A percentile compares a stretch with the other conserved stretches of the same genome.
These are phyloP conservation scores for Fusarium stilboides DNA, from an alignment of 2,329 filamentous ascomycete genomes.

Conservation along the genomic window DNA sequence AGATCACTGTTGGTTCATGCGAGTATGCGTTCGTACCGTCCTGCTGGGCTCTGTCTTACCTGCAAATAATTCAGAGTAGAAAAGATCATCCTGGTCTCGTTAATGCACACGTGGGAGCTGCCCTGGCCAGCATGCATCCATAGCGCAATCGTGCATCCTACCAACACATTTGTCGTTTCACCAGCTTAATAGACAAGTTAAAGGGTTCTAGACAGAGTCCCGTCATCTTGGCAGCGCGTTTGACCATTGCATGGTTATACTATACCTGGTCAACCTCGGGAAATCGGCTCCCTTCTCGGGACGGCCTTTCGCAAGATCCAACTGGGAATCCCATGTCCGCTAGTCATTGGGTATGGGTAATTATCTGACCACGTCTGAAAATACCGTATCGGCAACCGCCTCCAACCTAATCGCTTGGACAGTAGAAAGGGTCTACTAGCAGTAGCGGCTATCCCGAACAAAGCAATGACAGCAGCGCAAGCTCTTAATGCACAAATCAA, in stretches of 20 bases:
- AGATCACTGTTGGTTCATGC: neutral
- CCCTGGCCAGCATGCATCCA: neutral
- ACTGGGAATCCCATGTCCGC: neutral
- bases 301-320: neutral
- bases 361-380: neutral
- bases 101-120: neutral
- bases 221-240: constrained; percentile 8
- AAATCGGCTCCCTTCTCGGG: neutral
- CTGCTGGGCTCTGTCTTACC: neutral
- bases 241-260: constrained; percentile 5
- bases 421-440: neutral
- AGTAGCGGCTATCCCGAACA: neutral
- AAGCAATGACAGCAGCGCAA: neutral
- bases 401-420: neutral
- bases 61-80: neutral
- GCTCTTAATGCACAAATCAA: neutral
- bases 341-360: neutral
- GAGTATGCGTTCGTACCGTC: neutral
- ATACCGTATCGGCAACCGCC: neutral
- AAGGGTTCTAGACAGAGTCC: neutral
- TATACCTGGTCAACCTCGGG: constrained; percentile 2
- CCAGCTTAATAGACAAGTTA: neutral
- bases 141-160: neutral
- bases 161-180: constrained; percentile 16
- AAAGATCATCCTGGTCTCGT: constrained; percentile 4